These are phyloP conservation scores for Sophora flavescens DNA, from an alignment of 306 rosid genomes.

Conservation along the genomic window DNA sequence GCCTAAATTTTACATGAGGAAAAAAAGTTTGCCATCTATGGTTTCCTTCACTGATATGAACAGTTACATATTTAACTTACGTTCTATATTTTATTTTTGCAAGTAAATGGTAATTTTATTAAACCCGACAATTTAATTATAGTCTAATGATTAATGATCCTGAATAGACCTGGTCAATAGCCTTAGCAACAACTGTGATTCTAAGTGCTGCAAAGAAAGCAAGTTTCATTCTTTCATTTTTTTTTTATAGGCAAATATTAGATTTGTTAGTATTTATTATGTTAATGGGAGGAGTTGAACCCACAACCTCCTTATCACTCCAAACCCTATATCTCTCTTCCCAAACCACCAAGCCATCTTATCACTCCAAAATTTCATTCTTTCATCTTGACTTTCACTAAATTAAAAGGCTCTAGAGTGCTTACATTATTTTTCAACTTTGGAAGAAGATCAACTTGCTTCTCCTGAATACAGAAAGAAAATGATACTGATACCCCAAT, in stretches of 20 bases:
- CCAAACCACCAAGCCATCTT: too few relatives aligned
- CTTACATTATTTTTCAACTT: conserved; percentile 65
- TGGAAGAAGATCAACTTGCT: conserved; percentile 76
- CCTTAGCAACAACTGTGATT: conserved; percentile 86
- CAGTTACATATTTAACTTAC: conserved; percentile 2
- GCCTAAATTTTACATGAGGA: conserved; percentile 64
- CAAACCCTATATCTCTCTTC: too few relatives aligned
- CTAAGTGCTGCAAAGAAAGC: conserved; percentile 85
- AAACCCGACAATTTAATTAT: not conserved
- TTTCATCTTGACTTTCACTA: conserved; percentile 83
- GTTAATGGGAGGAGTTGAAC: too few relatives aligned
- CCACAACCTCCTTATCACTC: too few relatives aligned
- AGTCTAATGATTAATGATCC: not conserved
- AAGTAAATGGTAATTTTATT: conserved; percentile 7
- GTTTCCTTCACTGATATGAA: conserved; percentile 22
- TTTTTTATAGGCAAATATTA: too few relatives aligned
- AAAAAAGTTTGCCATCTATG: conserved; percentile 36
- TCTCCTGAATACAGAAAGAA: conserved; percentile 67
- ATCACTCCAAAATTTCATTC: too few relatives aligned
- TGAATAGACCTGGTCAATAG: conserved; percentile 81
- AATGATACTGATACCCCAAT: too few relatives aligned
- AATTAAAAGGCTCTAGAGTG: conserved; percentile 88
- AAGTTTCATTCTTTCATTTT: too few relatives aligned
- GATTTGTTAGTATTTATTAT: too few relatives aligned
- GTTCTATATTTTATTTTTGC: not conserved